Percentiles rank a stretch among this genome's conserved stretches.
These are phyloP conservation scores for Fusarium bactridioides DNA, from an alignment of 2,329 filamentous ascomycete species.

Conservation along the genomic window DNA sequence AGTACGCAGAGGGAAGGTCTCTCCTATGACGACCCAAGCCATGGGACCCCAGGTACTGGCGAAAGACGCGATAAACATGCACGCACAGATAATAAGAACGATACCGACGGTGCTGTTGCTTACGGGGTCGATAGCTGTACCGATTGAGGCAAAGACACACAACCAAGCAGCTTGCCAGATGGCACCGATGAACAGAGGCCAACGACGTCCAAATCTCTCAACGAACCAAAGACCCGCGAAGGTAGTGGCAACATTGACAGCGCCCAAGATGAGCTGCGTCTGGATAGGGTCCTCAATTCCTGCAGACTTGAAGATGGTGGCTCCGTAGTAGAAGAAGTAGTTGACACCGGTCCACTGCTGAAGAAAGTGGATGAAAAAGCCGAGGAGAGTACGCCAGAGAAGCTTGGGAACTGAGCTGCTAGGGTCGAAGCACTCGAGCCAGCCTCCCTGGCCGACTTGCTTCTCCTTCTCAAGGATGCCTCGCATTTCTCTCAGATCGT, in stretches of 20 bases:
- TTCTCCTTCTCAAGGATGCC: slow-evolving; percentile 56
- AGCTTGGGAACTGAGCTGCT: slow-evolving; percentile 62
- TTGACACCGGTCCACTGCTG: slow-evolving; percentile 73
- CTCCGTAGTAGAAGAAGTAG: slow-evolving; percentile 72
- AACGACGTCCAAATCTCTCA: slow-evolving; percentile 72
- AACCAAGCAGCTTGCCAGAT: slow-evolving; percentile 74
- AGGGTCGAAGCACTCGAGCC: slow-evolving; percentile 68
- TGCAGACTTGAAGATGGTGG: slow-evolving; percentile 71
- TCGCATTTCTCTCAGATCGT: slow-evolving; percentile 62
- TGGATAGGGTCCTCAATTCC: slow-evolving; percentile 72
- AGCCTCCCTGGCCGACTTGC: slow-evolving; percentile 56
- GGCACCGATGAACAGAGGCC: slow-evolving; percentile 70
- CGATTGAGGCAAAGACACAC: slow-evolving; percentile 68
- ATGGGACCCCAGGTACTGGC: slow-evolving; percentile 75
- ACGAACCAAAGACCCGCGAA: slow-evolving; percentile 74
- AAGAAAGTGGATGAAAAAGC: slow-evolving; percentile 68
- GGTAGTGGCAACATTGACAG: slow-evolving; percentile 73
- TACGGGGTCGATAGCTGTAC: slow-evolving; percentile 54
- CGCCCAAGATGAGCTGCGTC: slow-evolving; percentile 72
- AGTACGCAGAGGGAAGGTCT: slow-evolving; percentile 68
- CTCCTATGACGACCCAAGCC: slow-evolving; percentile 72
- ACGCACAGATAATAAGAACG: slow-evolving; percentile 76
- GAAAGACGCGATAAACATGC: slow-evolving; percentile 78
- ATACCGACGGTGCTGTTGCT: slow-evolving; percentile 61
- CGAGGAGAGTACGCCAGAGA: slow-evolving; percentile 70